Evolutionary conservation across 768 basidiomycete species (phyloP), one percentile per base, ranked within the genome.

Genomic region (Grammothele lineata): DNA sequence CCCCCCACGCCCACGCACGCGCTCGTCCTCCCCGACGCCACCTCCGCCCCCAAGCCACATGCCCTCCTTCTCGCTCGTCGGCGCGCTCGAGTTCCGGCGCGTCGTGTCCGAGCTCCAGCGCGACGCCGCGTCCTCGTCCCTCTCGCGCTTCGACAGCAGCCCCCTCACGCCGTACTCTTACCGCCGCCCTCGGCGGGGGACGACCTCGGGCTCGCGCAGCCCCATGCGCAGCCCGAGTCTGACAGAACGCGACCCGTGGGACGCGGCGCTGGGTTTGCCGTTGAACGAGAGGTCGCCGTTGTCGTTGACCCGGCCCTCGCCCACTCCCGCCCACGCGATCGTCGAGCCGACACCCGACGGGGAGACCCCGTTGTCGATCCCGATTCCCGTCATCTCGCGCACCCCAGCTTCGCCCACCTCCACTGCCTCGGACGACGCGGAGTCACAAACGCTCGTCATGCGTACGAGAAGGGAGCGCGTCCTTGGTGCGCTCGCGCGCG

Each of bases 11-110:
- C 62, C 76, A 8, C 66, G 68, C 43, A 71, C 78, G 12, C 74
- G 71, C 21, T 71, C 79, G 6, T 71, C 78, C 11, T 78, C 85
- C 1, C 77, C 80, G 5, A 54, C 63, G 39, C 54, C 63, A 56
- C 50, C 73, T 19, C 49, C 69, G 54, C 65, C 66, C 19, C 64
- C 70, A 30, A 63, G 66, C 9, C 77, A 80, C 50, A 76, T 91
- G 66, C 87, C 87, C 3, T 89, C 87, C 0, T 92, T 92, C 58
- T 97, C 95, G 3, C 77, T 99, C 2, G 79, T 98, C 4, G 92
- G 95, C 8, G 96, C 96, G 0, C 78, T 99, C 36, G 96, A 99
- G 65, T 99, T 99, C 67, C 78, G 93, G 15, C 85, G 93, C 49
- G 87, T 97, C 19, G 86, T 99, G 18, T 75, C 86, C 10, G 83